These are phyloP conservation scores for Physcomitrellopsis africana DNA, from an alignment of 225 moss, liverwort and hornwort genomes.

Conservation along the genomic window DNA sequence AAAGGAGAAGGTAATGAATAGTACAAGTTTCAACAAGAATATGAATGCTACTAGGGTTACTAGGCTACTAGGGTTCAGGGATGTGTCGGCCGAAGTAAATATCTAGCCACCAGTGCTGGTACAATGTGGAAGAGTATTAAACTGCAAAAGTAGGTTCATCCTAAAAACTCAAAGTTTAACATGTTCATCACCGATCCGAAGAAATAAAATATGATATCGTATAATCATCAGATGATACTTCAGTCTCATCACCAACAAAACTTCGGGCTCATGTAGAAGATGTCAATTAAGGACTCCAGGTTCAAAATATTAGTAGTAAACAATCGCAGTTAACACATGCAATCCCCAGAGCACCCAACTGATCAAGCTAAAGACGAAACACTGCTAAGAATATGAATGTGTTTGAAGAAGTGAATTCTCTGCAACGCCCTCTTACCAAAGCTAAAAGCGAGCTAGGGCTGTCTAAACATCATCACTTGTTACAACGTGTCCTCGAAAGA, in stretches of 20 bases:
- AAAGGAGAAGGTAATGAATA: too few relatives aligned
- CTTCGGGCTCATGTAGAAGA: background rate
- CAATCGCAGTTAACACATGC: background rate
- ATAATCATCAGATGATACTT: slow-evolving; percentile 17
- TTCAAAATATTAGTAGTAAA: background rate
- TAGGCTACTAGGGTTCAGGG: too few relatives aligned
- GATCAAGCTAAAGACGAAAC: background rate
- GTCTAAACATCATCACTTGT: too few relatives aligned
- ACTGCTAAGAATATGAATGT: background rate
- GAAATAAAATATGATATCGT: background rate
- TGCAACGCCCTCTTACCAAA: background rate
- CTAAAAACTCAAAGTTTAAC: background rate
- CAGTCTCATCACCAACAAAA: slow-evolving; percentile 27
- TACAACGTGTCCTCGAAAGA: too few relatives aligned
- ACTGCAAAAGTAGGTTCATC: background rate
- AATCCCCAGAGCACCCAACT: background rate
- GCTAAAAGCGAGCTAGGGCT: too few relatives aligned
- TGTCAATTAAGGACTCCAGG: slow-evolving; percentile 8
- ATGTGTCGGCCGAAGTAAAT: too few relatives aligned
- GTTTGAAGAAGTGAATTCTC: background rate
- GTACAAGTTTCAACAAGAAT: too few relatives aligned
- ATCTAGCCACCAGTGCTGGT: too few relatives aligned
- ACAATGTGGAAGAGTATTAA: background rate
- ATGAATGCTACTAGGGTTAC: too few relatives aligned
- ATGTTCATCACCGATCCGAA: background rate